Evolutionary conservation across 805 yeast genomes (phyloP), one percentile per base, ranked within the genome.

Genomic region (Candida endomychidarum): DNA sequence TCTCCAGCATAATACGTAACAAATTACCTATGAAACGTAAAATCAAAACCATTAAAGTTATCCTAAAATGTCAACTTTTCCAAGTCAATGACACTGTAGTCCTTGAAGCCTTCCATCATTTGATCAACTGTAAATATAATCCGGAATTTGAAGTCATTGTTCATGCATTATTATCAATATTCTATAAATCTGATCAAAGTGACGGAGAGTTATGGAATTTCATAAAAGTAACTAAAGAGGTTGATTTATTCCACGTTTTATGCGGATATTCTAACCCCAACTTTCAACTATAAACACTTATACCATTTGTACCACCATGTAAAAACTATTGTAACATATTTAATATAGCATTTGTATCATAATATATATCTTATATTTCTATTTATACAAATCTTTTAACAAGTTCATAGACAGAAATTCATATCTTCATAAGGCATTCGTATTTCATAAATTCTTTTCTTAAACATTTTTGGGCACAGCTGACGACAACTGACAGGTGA

Each of bases 251-350:
- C 23, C 43, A 40, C 2, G 29, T 40, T 15, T 16, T 40, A 22
- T 35, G 43, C 29, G 43, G 43, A 20, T 40, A 34, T 24, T 18
- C 43, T 11, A 35, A 29, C 16, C 43, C 43, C 2, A 40, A 34
- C 19, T 29, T 40, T 21, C 31, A 20, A 19, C 25, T 40, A 21
- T 40, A 35, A 12, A 11, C n/a, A n/a, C n/a, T n/a, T n/a, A n/a
- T n/a, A n/a, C n/a, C n/a, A n/a, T n/a, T n/a, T n/a, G n/a, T n/a
- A n/a, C n/a, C n/a, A n/a, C n/a, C n/a, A n/a, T n/a, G n/a, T n/a
- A n/a, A n/a, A n/a, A n/a, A n/a, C n/a, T n/a, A n/a, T 9, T 21
- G 23, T 21, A 21, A 21, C 23, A 21, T n/a, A n/a, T n/a, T n/a
- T n/a, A n/a, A n/a, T n/a, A n/a, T n/a, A n/a, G n/a, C n/a, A n/a